Conservation (phyloP, 1,139 yeast species). For the Suhomyces maxii region DNA sequence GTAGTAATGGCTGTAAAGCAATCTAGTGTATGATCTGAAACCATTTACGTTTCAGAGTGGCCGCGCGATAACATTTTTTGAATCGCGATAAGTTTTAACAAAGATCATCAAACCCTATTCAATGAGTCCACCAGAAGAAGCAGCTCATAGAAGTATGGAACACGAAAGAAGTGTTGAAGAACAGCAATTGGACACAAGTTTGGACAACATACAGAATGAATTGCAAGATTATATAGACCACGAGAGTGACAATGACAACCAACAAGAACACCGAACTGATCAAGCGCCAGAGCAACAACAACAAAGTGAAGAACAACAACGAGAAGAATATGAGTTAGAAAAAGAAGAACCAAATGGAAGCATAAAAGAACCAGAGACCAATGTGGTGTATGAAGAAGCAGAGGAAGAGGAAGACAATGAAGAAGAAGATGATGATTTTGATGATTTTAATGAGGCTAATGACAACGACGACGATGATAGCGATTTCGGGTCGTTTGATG, state of each 20-base stretch:
- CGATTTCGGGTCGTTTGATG: constrained; percentile 37
- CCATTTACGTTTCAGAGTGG: too few species aligned
- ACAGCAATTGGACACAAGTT: background rate
- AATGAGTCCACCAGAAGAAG: too few species aligned
- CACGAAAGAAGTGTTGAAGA: too few species aligned
- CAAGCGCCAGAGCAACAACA: too few species aligned
- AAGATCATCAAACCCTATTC: too few species aligned
- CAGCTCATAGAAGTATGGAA: too few species aligned
- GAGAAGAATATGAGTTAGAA: background rate
- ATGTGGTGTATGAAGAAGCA: background rate
- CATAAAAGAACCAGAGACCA: background rate
- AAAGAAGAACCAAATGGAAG: background rate
- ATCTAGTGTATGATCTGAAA: too few species aligned
- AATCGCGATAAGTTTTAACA: too few species aligned
- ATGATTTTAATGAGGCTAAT: constrained; percentile 31
- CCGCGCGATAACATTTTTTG: too few species aligned
- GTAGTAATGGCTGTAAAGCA: too few species aligned
- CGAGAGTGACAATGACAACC: constrained; percentile 1
- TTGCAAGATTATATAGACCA: constrained; percentile 3
- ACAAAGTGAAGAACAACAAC: background rate
- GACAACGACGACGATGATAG: constrained; percentile 17
- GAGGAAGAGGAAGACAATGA: constrained; percentile 3
- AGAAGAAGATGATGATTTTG: constrained; percentile 25
- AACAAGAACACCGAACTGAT: background rate
- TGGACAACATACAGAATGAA: constrained; percentile 8